phyloP scores from a whole-genome alignment of 106 monocot species.

The Triglochin maritima region DNA sequence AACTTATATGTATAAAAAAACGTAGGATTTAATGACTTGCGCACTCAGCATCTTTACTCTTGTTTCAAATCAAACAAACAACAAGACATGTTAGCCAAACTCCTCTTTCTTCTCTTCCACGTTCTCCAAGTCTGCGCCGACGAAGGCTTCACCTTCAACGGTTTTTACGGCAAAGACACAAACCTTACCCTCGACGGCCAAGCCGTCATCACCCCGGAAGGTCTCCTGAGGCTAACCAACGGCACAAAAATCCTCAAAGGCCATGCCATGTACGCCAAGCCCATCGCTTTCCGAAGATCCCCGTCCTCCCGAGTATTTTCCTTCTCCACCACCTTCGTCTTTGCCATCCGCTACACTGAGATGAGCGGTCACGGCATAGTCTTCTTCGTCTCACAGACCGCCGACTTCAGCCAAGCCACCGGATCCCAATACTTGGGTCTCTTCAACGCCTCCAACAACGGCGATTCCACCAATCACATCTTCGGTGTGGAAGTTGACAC shows the following conservation, averaged over 20 bases:
- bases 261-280: slow-evolving; percentile 8
- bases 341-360: neutral
- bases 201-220: slow-evolving; percentile 8
- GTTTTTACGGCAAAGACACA: slow-evolving; percentile 8
- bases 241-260: neutral
- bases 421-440: slow-evolving; percentile 16
- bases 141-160: slow-evolving; percentile 8
- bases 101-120: neutral
- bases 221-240: slow-evolving; percentile 8
- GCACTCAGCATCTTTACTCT: neutral
- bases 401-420: neutral
- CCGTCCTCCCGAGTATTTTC: neutral
- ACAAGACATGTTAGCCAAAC: no score
- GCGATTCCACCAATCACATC: neutral
- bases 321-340: slow-evolving; percentile 13
- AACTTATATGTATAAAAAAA: no score
- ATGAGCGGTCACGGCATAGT: slow-evolving; percentile 9
- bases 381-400: slow-evolving; percentile 8
- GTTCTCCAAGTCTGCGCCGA: neutral
- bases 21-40: no score
- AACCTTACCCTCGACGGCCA: slow-evolving; percentile 9
- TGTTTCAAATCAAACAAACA: no score
- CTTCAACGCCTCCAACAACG: slow-evolving; percentile 3
- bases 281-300: neutral
- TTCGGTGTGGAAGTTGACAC: slow-evolving; percentile 6